Conservation (phyloP, 169 alveolate genomes). For the Amoebophrya sp. region DNA sequence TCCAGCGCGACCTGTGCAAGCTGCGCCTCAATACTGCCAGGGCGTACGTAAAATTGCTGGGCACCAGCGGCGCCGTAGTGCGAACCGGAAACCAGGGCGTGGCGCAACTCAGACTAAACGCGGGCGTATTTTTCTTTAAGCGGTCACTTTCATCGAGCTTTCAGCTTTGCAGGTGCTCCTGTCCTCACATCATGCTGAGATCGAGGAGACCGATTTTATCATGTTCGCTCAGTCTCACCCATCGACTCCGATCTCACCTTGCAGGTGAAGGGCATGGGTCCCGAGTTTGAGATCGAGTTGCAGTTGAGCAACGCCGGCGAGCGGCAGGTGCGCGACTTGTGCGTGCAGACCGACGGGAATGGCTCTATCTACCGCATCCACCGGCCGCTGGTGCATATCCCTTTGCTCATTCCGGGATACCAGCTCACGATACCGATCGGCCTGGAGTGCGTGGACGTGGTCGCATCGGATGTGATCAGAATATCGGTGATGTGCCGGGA, state of each 20-base stretch:
- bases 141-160: no score
- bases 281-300: not conserved
- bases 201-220: no score
- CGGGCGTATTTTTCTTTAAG: not conserved
- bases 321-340: not conserved
- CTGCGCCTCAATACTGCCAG: slow-evolving; percentile 25
- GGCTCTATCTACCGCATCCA: not conserved
- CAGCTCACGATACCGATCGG: not conserved
- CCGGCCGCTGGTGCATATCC: not conserved
- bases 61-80: not conserved
- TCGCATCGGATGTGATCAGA: not conserved
- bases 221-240: no score
- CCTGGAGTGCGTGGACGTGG: not conserved
- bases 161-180: no score
- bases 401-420: not conserved
- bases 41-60: not conserved
- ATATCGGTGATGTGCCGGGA: not conserved
- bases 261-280: not conserved
- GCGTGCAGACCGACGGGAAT: not conserved
- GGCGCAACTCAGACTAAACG: not conserved
- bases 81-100: not conserved
- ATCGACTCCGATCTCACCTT: no score
- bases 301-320: not conserved
- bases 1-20: slow-evolving; percentile 47
- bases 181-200: no score